Evolutionary conservation across 2,329 filamentous ascomycete species (phyloP).

Genomic region (Epichloe gansuensis): DNA sequence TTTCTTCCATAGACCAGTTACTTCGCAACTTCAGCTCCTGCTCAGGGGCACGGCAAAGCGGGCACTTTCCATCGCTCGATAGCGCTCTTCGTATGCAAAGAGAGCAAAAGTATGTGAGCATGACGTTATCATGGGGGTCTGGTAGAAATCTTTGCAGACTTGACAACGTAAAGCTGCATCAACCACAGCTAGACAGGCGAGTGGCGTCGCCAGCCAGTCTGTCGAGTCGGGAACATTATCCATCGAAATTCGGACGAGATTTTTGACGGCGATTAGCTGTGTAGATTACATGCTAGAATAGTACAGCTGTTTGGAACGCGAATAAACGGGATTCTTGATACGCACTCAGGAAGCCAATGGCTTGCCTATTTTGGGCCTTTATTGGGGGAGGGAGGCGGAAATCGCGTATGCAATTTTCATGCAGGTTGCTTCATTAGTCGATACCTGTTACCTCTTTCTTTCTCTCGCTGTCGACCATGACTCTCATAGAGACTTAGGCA

Average conservation of each 20-base stretch:
- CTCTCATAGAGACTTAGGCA: not conserved
- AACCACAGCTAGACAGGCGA: conserved; percentile 54
- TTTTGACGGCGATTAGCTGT: not conserved
- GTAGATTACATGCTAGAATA: not conserved
- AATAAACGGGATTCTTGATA: not conserved
- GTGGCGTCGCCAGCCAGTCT: conserved; percentile 65
- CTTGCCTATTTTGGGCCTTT: not conserved
- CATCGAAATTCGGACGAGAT: conserved; percentile 16
- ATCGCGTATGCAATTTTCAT: not conserved
- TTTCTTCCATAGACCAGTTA: conserved; percentile 76
- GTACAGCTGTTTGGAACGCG: not conserved
- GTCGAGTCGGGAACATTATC: conserved; percentile 59
- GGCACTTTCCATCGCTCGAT: conserved; percentile 74
- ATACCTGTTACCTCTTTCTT: not conserved
- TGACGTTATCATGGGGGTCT: conserved; percentile 85
- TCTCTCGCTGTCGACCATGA: too few relatives aligned
- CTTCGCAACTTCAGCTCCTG: conserved; percentile 76
- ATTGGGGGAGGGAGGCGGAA: not conserved
- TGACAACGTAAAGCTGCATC: conserved; percentile 86
- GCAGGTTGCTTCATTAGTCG: not conserved
- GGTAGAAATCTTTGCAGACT: conserved; percentile 96
- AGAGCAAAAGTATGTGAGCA: conserved; percentile 93
- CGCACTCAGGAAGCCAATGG: not conserved
- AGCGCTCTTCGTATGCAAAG: conserved; percentile 84
- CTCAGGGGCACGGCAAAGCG: conserved; percentile 64